Evolutionary conservation across 148 eudicot species (phyloP).

Genomic region (Rhododendron kiyosumense): DNA sequence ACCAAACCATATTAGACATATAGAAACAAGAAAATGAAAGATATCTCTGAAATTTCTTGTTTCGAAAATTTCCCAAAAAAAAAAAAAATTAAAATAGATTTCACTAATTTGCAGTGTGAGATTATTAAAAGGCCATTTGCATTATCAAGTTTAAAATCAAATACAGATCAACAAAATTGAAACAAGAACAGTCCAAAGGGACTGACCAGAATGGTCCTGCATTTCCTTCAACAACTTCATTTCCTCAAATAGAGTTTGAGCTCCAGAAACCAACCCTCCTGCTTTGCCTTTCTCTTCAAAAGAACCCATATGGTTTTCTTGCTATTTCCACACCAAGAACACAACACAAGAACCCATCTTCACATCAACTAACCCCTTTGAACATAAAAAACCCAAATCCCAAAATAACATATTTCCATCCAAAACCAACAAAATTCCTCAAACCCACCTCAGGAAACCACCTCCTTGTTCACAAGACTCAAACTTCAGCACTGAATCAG

Average conservation of each 20-base stretch:
- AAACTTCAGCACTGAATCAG: conserved; percentile 1
- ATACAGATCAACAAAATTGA: not conserved
- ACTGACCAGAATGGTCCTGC: conserved; percentile 77
- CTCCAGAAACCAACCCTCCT: conserved; percentile 37
- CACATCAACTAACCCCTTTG: not conserved
- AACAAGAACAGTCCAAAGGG: not conserved
- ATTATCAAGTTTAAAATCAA: not conserved
- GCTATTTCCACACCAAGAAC: conserved; percentile 17
- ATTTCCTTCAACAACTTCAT: conserved; percentile 74
- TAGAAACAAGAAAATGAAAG: not conserved
- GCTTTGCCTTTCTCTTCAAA: conserved; percentile 53
- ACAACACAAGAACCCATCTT: not conserved
- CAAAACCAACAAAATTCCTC: not conserved
- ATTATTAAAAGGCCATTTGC: not conserved
- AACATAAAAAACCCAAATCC: not conserved
- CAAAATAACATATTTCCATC: not conserved
- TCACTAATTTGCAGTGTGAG: not conserved
- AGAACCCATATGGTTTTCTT: conserved; percentile 36
- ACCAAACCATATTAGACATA: not conserved
- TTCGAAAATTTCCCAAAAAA: not conserved
- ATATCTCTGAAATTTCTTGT: not conserved
- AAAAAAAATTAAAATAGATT: not conserved
- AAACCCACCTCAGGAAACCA: conserved; percentile 12
- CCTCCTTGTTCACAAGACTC: not conserved
- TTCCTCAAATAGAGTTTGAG: conserved; percentile 66